A percentile compares a stretch with the other conserved stretches of the same genome.
Conservation (phyloP, 1,284 basidiomycete species). For the Fomitopsis pinicola region DNA sequence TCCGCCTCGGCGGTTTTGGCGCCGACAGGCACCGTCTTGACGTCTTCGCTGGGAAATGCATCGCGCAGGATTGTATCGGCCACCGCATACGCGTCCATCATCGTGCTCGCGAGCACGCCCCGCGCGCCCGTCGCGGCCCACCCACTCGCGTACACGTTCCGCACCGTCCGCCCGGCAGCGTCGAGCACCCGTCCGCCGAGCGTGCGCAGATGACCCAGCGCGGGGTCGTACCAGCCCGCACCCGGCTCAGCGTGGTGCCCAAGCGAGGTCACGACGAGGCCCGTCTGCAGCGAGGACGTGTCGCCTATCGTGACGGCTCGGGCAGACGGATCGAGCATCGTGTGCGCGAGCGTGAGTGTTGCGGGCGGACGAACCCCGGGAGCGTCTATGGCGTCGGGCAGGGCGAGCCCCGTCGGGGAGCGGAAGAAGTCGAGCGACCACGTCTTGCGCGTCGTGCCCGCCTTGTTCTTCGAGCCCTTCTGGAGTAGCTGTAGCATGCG, state of each 20-base stretch:
- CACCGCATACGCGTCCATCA: constrained; percentile 88
- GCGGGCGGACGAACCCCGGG: constrained; percentile 15
- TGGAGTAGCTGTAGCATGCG: constrained; percentile 64
- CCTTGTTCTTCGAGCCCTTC: constrained; percentile 57
- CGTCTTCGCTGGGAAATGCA: constrained; percentile 24
- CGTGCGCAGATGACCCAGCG: constrained; percentile 51
- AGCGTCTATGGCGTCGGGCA: constrained; percentile 16
- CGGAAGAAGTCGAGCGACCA: constrained; percentile 85
- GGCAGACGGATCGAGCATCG: constrained; percentile 46
- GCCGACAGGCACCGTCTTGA: constrained; percentile 8
- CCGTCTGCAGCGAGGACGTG: constrained; percentile 52
- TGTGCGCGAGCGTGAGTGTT: constrained; percentile 55
- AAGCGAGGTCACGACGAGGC: constrained; percentile 84
- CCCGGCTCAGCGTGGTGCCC: constrained; percentile 79
- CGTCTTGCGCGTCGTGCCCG: constrained; percentile 49
- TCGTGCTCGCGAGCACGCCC: constrained; percentile 91
- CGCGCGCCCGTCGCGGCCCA: constrained; percentile 93
- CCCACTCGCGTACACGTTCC: constrained; percentile 86
- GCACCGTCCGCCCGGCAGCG: constrained; percentile 35
- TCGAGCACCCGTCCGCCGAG: constrained; percentile 49
- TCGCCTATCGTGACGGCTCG: constrained; percentile 61
- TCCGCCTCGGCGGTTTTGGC: background rate
- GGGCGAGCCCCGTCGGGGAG: constrained; percentile 53
- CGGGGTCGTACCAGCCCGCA: constrained; percentile 48
- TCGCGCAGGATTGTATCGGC: constrained; percentile 71